Evolutionary conservation across 352 stramenopile species (phyloP).

Genomic region (Blastocystis hominis): DNA sequence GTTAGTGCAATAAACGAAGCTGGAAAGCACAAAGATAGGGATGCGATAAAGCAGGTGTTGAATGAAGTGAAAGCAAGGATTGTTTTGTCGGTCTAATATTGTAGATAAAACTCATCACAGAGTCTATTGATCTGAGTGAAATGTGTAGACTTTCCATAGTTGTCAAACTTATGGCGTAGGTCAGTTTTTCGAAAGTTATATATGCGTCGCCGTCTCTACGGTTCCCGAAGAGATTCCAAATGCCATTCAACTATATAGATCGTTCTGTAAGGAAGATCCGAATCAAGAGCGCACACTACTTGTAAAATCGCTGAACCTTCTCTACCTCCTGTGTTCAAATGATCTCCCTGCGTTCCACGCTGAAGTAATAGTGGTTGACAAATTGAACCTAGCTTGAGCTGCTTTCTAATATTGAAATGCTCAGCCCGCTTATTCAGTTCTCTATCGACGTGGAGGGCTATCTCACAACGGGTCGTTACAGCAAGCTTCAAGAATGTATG

Average conservation of each 20-base stretch:
- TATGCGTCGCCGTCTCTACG: not conserved
- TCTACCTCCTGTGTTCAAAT: conserved; percentile 1
- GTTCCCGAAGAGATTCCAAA: not conserved
- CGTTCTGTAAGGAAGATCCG: not conserved
- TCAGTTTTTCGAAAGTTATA: conserved; percentile 4
- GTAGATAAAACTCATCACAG: not conserved
- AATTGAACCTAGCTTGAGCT: not conserved
- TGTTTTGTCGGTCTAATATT: not conserved
- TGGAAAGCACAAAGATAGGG: not conserved
- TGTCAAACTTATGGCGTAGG: not conserved
- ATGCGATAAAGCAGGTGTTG: not conserved
- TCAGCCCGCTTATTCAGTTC: conserved; percentile 11
- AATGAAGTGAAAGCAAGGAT: conserved; percentile 26
- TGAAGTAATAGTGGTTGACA: not conserved
- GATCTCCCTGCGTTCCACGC: not conserved
- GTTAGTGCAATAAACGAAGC: conserved; percentile 8
- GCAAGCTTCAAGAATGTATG: conserved; percentile 33
- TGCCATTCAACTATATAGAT: conserved; percentile 3
- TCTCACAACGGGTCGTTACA: conserved; percentile 14
- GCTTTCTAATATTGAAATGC: not conserved
- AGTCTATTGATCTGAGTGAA: not conserved
- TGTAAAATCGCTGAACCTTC: not conserved
- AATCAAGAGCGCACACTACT: not conserved
- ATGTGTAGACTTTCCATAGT: not conserved
- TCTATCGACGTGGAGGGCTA: conserved; percentile 25